Base-by-base conservation (phyloP, 2,329 filamentous ascomycete species). In the Aureobasidium sp. region DNA sequence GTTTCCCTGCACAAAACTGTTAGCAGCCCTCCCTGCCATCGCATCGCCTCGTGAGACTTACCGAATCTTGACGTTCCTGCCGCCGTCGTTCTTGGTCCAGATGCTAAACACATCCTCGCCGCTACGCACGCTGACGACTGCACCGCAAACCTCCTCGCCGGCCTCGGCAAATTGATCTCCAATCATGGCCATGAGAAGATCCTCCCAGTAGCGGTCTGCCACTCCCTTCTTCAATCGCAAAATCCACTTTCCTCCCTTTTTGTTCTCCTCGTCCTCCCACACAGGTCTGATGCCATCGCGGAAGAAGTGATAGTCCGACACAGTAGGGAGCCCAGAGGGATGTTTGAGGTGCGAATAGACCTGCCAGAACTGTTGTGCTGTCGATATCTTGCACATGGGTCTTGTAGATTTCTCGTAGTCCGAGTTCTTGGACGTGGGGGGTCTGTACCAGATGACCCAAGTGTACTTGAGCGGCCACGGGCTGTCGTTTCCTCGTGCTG, bases 241-340 rank as follows among this genome's bases (percentile, higher is more conserved):
- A 67, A 97, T 92, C 93, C 93, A 99, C 78, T 99, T 99, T 57
- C 94, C 94, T 61, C 94, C 94, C 68, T 87, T 88, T 75, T 91
- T 94, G 78, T 99, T 99, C 73, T 95, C 91, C 51, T 96, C 91
- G 69, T 99, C 94, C 76, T 99, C 94, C 94, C 94, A 99, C 69
- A 99, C 94, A 25, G 94, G 94, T 64, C 94, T 87, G 65, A 99
- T 92, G 61, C 92, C 93, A 72, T 94, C 91, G 77, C 94, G 96
- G 81, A 99, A 99, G 64, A 99, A 87, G 74, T 99, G 94, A 73
- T 97, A 99, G 76, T 99, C 94, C 27, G 92, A 97, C 34, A 97
- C 93, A 5, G 93, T 87, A 7, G 93, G 93, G 63, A 99, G 81
- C 37, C 83, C 80, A 39, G 92, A 97, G 2, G 95, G 94, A 31